These are phyloP conservation scores for Camellia japonica DNA, from an alignment of 148 eudicot species.

Conservation along the genomic window DNA sequence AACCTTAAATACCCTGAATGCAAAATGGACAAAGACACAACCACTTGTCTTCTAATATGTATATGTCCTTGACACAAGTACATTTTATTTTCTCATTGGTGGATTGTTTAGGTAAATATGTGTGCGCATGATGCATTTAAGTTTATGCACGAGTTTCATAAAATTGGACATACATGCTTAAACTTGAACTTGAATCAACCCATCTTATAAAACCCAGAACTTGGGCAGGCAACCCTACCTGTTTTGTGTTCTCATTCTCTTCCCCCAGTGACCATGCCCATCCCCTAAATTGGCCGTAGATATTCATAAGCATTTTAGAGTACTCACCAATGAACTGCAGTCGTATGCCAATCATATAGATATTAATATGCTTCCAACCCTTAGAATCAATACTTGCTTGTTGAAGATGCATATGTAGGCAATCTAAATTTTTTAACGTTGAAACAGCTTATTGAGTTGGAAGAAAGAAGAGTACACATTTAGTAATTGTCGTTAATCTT, in stretches of 20 bases:
- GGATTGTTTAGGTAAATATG: background rate
- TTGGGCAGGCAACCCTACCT: background rate
- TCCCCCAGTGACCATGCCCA: background rate
- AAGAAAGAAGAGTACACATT: too few relatives aligned
- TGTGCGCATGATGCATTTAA: constrained; percentile 1
- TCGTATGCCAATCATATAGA: too few relatives aligned
- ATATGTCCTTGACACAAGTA: too few relatives aligned
- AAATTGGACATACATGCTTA: background rate
- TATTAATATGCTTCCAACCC: too few relatives aligned
- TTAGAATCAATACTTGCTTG: too few relatives aligned
- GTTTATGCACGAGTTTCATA: background rate
- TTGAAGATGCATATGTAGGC: too few relatives aligned
- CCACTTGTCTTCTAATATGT: too few relatives aligned
- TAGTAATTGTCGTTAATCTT: background rate
- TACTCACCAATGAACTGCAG: too few relatives aligned
- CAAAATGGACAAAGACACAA: background rate
- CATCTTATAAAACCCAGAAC: background rate
- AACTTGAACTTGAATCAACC: background rate
- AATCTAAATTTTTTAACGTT: too few relatives aligned
- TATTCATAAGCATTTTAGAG: too few relatives aligned
- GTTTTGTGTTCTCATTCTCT: background rate
- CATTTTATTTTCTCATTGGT: too few relatives aligned
- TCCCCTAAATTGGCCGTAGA: background rate
- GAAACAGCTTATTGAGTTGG: too few relatives aligned
- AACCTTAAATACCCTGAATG: background rate